Evolutionary conservation across 257 asterid species (phyloP), one percentile per base, ranked within the genome.

Genomic region (Solanum stenotomum): DNA sequence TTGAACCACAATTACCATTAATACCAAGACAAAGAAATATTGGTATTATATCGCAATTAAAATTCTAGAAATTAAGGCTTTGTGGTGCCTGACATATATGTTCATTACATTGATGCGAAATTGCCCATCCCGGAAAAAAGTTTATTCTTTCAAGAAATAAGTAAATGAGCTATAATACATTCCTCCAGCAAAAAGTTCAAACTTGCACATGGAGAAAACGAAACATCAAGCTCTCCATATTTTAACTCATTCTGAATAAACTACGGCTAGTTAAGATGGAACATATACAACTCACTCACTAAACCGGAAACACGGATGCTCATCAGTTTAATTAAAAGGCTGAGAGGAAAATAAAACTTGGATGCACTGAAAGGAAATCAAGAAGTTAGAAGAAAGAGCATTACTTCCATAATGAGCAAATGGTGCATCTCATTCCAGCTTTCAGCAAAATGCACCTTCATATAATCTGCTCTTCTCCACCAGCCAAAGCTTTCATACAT

Each of bases 391-490:
- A 42, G 86, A 82, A 79, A 33, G 86, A 88, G 86, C 86, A 90
- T 93, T 94, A 95, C 99, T 91, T 96, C 99, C 99, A 97, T 97
- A 87, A 97, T 97, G 89, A 97, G 99, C 86, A 97, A 93, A 94
- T 97, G 99, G 90, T 97, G 99, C 99, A 97, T 96, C 95, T 97
- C 99, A 89, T 97, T 97, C 99, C 99, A 97, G 93, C 99, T 97
- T 93, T 97, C 99, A 63, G 99, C 99, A 92, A 97, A 97, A 90
- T 97, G 99, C 89, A 96, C 99, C 90, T 97, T 94, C 94, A 97
- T 88, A 92, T 97, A 97, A 90, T 97, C 99, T 11, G 99, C 98
- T 84, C 96, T 91, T 91, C 99, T 95, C 99, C 99, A 97, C 99
- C 98, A 97, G 74, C 99, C 99, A 90, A 97, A 96, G 90, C 93